Evolutionary conservation across 2,329 filamentous ascomycete genomes (phyloP).

Genomic region (Neurospora sp.): DNA sequence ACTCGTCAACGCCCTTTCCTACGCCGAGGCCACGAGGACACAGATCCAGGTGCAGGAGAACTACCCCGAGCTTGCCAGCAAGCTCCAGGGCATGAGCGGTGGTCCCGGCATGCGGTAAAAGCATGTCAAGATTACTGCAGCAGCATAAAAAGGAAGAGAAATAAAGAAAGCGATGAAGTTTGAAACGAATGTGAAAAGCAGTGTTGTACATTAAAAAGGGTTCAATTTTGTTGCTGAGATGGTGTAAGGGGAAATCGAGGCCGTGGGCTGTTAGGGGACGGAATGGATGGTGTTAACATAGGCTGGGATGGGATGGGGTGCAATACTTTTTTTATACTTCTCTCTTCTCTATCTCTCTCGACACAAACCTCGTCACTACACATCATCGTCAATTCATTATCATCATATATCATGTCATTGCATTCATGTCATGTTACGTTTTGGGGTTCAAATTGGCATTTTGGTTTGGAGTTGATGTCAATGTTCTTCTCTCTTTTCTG

Average conservation of each 20-base stretch:
- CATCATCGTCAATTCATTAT: background rate
- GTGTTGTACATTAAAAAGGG: background rate
- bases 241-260: background rate
- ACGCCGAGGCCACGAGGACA: conserved; percentile 92
- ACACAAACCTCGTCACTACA: background rate
- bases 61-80: conserved; percentile 69
- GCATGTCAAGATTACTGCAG: background rate
- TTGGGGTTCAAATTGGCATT: background rate
- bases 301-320: background rate
- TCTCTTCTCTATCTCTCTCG: background rate
- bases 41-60: conserved; percentile 88
- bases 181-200: background rate
- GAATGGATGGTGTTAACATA: background rate
- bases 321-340: background rate
- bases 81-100: conserved; percentile 49
- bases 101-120: conserved; percentile 19
- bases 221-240: background rate
- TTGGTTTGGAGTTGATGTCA: background rate
- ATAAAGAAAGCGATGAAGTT: conserved; percentile 2
- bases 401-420: background rate
- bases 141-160: conserved; percentile 2
- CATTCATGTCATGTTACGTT: background rate
- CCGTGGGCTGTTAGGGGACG: background rate
- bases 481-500: background rate
- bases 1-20: conserved; percentile 91